Conservation (phyloP, 2,329 filamentous ascomycete genomes). For the Cytospora schulzeri region DNA sequence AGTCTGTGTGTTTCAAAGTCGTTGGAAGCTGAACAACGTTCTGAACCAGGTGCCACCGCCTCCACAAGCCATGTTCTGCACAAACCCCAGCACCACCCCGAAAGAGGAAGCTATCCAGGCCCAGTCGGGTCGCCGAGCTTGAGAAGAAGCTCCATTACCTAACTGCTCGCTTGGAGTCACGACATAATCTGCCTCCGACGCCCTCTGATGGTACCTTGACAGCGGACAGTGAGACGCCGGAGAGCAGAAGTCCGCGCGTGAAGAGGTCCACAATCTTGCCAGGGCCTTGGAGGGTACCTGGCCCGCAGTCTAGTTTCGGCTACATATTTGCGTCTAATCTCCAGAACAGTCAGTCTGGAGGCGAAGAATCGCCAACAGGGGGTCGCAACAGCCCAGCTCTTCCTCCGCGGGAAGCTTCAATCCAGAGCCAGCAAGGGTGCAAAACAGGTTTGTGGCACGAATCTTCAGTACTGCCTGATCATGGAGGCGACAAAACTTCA, state of each 20-base stretch:
- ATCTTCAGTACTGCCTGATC: conserved; percentile 36
- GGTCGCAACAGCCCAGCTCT: background rate
- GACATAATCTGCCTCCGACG: conserved; percentile 27
- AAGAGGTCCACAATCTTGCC: background rate
- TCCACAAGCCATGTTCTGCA: conserved; percentile 49
- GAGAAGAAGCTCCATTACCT: conserved; percentile 54
- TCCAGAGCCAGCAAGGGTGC: background rate
- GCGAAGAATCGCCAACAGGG: too few relatives aligned
- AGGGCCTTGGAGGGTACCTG: background rate
- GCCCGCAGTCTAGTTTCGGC: background rate
- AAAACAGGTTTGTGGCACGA: background rate
- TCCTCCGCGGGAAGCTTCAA: background rate
- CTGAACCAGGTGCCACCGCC: conserved; percentile 47
- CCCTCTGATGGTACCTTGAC: conserved; percentile 23
- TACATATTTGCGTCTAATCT: conserved; percentile 1
- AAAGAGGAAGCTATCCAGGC: conserved; percentile 49
- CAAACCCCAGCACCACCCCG: conserved; percentile 52
- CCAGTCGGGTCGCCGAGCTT: conserved; percentile 52
- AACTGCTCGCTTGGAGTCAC: conserved; percentile 46
- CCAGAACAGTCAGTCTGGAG: background rate
- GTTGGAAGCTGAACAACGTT: background rate
- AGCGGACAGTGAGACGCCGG: background rate
- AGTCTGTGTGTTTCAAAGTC: background rate
- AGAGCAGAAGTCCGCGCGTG: background rate
- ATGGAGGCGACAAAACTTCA: background rate